These are phyloP conservation scores for Musa troglodytarum DNA, from an alignment of 176 grass and related monocot genomes.

Conservation along the genomic window DNA sequence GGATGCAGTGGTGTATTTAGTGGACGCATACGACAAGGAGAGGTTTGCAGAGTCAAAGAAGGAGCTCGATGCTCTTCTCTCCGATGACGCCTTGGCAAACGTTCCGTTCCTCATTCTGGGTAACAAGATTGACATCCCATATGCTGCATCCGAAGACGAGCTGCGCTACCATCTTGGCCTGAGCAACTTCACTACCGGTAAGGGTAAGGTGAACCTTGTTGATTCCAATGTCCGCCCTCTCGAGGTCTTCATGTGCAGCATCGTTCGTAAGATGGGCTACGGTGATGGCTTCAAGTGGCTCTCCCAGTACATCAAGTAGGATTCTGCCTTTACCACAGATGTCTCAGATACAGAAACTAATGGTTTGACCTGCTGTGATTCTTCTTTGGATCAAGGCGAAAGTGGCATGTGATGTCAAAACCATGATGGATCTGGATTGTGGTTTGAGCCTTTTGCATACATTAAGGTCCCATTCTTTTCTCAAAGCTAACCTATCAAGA, in stretches of 20 bases:
- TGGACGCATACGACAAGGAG: conserved; percentile 70
- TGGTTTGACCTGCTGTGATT: not conserved
- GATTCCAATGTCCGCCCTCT: conserved; percentile 62
- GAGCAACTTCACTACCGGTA: conserved; percentile 72
- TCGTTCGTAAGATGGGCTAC: conserved; percentile 85
- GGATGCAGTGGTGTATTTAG: conserved; percentile 76
- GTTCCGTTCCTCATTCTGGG: conserved; percentile 74
- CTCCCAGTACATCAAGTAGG: conserved; percentile 77
- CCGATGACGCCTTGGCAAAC: conserved; percentile 43
- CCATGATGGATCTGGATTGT: not conserved
- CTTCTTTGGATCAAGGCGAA: not conserved
- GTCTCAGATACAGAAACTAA: not conserved
- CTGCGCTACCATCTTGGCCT: conserved; percentile 61
- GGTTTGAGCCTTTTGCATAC: not conserved
- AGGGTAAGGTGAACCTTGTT: conserved; percentile 54
- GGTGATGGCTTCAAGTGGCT: conserved; percentile 81
- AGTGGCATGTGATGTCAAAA: not conserved
- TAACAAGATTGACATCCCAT: conserved; percentile 82
- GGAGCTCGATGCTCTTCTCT: conserved; percentile 65
- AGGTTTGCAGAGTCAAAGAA: conserved; percentile 72
- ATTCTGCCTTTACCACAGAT: not conserved
- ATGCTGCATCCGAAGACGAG: conserved; percentile 55
- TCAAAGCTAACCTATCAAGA: not conserved
- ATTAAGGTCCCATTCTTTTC: not conserved
- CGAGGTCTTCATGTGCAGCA: conserved; percentile 86